Conservation (phyloP, 2,329 filamentous ascomycete species). For the Beauveria sp. region DNA sequence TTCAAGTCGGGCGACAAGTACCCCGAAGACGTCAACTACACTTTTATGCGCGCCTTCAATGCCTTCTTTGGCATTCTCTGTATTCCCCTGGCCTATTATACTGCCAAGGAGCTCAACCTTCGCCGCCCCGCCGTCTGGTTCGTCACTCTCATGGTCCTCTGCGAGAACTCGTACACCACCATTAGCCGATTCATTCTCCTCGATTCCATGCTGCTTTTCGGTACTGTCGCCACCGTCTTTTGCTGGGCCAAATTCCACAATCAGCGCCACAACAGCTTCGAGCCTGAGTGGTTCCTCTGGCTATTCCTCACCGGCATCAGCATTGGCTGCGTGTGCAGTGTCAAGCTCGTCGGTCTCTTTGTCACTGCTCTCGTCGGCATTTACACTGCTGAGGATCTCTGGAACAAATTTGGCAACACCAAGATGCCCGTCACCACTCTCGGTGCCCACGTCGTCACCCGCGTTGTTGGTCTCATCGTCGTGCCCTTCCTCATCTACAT, state of each 20-base stretch:
- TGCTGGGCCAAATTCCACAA: conserved; percentile 98
- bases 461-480: conserved; percentile 79
- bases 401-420: conserved; percentile 93
- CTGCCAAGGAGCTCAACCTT: conserved; percentile 83
- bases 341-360: conserved; percentile 97
- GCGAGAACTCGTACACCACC: conserved; percentile 98
- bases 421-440: conserved; percentile 77
- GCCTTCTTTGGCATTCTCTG: conserved; percentile 88
- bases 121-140: conserved; percentile 86
- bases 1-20: conserved; percentile 98
- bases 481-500: conserved; percentile 89
- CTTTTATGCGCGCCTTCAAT: conserved; percentile 98
- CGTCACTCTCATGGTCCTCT: conserved; percentile 92
- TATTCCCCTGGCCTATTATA: conserved; percentile 91
- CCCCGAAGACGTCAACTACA: conserved; percentile 88
- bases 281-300: conserved; percentile 90
- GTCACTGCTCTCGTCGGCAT: conserved; percentile 89
- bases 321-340: conserved; percentile 96
- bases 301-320: conserved; percentile 87
- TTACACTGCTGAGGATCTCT: conserved; percentile 93
- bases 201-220: conserved; percentile 97
- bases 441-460: conserved; percentile 68
- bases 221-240: conserved; percentile 93
- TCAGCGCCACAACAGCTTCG: conserved; percentile 77
- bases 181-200: conserved; percentile 97